Base-by-base conservation (phyloP, 2,329 filamentous ascomycete species). In the Penicillium sp. region DNA sequence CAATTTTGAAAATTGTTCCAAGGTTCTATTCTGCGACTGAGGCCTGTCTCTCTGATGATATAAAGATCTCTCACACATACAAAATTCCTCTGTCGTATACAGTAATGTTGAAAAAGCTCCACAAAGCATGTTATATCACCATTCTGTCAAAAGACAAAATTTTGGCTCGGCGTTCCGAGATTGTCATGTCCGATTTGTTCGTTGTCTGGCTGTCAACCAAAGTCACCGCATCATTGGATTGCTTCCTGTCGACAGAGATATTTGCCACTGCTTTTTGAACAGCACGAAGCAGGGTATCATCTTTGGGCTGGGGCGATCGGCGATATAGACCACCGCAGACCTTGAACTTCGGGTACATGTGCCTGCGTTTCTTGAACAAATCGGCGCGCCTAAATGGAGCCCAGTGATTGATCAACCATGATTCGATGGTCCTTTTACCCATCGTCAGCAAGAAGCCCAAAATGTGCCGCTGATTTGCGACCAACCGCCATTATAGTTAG, bases 271-370 rank as follows among this genome's bases (percentile, higher is more conserved):
- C 53, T 39, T 48, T 18, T 13, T 53, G 29, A n/a, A 56, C 47
- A n/a, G 56, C 56, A 6, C 31, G 36, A 45, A 58, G 13, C n/a
- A 56, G 43, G 1, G 54, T 18, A 1, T 45, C 48, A 5, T 22
- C 22, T 14, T 48, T 50, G 4, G 39, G 24, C 13, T 31, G 36
- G 3, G 45, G 43, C 3, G 24, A 5, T 6, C 8, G 42, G 8
- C 36, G 10, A 22, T 43, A 56, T 9, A 39, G 38, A 5, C 56
- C 56, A 8, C 55, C 55, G 3, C 27, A 24, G 0, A 50, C 21
- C 5, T 56, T 39, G 16, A 53, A 44, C 21, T 45, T 41, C 1
- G 56, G 53, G 18, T 50, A 56, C 1, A 10, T 9, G 2, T 6
- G 24, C 6, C 48, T 43, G 10, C 56, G 42, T 16, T 41, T 5